Base-by-base conservation (phyloP, 2,329 filamentous ascomycete species). In the Dothistroma pini region DNA sequence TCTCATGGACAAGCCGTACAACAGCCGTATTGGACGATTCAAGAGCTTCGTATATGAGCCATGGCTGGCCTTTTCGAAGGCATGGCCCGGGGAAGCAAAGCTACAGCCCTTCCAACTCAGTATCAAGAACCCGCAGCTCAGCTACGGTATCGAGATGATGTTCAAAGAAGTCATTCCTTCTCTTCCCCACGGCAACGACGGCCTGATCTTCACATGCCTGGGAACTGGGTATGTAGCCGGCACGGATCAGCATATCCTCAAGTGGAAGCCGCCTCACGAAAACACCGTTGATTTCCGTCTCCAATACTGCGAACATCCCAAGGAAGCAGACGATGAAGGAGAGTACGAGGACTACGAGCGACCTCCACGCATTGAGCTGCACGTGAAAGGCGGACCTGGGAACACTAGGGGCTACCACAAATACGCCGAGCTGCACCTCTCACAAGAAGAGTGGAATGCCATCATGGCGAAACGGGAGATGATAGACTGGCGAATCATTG, bases 221-320 rank as follows among this genome's bases (percentile, higher is more conserved):
- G 89, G 86, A 69, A 91, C 90, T 19, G 84, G 88, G 10, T 99
- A 99, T 79, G 88, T 88, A 69, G 88, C 89, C 67, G 95, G 95
- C 67, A 99, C 95, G 12, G 95, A 99, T 76, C 85, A 86, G 54
- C 89, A 96, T 74, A 99, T 97, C 65, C 81, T 99, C 44, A 99
- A 99, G 76, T 99, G 95, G 95, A 99, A 99, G 77, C 92, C 93
- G 0, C 91, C 91, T 4, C 83, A 90, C 66, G 95, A 99, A 75
- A 99, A 99, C 78, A 96, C 92, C 0, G 86, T 99, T 68, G 95
- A 99, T 75, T 97, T 96, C 75, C 85, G 89, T 48, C 83, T 97
- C 69, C 85, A 84, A 56, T 83, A 99, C 49, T 79, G 76, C 57
- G 81, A 84, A 12, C 97, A 97, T 70, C 89, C 89, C 0, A 72